phyloP scores from a whole-genome alignment of 345 rosid species.

The rapeseed (Brassica napus) region Da-Ae NC_063434.1:2864001-2864500 shows the following conservation, averaged over 20 bases:
- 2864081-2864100: slow-evolving; percentile 48
- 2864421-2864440: slow-evolving; percentile 63
- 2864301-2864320: slow-evolving; percentile 47
- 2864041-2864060: slow-evolving; percentile 46
- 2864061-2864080: slow-evolving; percentile 45
- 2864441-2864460: slow-evolving; percentile 57
- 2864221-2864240: slow-evolving; percentile 33
- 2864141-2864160: slow-evolving; percentile 49
- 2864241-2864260: slow-evolving; percentile 50
- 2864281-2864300: slow-evolving; percentile 50
- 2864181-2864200: slow-evolving; percentile 41
- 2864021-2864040: slow-evolving; percentile 43
- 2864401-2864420: slow-evolving; percentile 52
- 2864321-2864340: slow-evolving; percentile 46
- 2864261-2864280: slow-evolving; percentile 42
- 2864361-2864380: slow-evolving; percentile 41
- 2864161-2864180: slow-evolving; percentile 58
- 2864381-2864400: slow-evolving; percentile 53
- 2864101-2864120: slow-evolving; percentile 55
- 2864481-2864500: slow-evolving; percentile 53
- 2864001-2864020: slow-evolving; percentile 42
- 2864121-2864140: slow-evolving; percentile 47
- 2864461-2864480: slow-evolving; percentile 64
- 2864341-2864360: slow-evolving; percentile 48
- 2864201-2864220: slow-evolving; percentile 38